Percentiles rank a stretch among this genome's conserved stretches.
phyloP scores from a whole-genome alignment of 495 filamentous ascomycete genomes.

The Thermochaetoides thermophila region DNA sequence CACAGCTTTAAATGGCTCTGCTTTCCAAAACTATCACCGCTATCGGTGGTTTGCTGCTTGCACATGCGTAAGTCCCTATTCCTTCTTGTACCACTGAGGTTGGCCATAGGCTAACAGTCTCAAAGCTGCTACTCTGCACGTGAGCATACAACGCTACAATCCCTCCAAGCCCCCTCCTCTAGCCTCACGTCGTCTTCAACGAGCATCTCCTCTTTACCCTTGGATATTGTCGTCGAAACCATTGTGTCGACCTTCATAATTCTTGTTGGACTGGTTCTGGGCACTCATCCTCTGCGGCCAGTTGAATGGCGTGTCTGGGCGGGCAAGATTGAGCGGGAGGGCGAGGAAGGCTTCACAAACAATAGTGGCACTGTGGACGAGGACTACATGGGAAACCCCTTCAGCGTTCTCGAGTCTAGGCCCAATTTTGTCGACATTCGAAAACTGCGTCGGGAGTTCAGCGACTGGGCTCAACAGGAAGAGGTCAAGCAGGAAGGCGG shows the following conservation, averaged over 20 bases:
- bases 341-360: constrained; percentile 54
- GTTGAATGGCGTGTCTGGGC: constrained; percentile 77
- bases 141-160: constrained; percentile 60
- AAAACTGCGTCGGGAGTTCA: constrained; percentile 61
- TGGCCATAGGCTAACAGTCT: no score
- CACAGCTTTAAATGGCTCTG: constrained; percentile 41
- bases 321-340: constrained; percentile 64
- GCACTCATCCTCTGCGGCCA: constrained; percentile 54
- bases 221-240: constrained; percentile 68
- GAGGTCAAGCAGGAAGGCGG: neutral
- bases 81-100: no score
- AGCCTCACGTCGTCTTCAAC: constrained; percentile 25
- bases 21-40: constrained; percentile 47
- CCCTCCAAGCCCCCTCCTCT: constrained; percentile 36
- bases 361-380: constrained; percentile 44
- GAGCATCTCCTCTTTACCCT: constrained; percentile 37
- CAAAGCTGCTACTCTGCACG: constrained; percentile 78
- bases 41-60: constrained; percentile 51
- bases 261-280: constrained; percentile 54
- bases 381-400: constrained; percentile 38
- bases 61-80: constrained; percentile 47
- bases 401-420: constrained; percentile 28
- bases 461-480: constrained; percentile 46
- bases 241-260: constrained; percentile 54
- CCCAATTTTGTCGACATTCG: constrained; percentile 41